phyloP scores from a whole-genome alignment of 805 yeast species.

The Candida palmyrensis region DNA sequence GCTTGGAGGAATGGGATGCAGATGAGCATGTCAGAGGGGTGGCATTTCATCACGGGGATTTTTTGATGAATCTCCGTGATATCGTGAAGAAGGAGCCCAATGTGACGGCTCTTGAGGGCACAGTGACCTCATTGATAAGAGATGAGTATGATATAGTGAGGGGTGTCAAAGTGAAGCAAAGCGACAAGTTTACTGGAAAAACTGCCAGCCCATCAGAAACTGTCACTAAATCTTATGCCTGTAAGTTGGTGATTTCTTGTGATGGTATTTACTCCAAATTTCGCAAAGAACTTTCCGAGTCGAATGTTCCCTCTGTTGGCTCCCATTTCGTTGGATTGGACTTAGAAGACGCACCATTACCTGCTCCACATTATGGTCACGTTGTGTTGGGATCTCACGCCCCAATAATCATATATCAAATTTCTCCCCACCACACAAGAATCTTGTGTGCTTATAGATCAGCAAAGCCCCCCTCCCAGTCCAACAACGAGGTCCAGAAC shows the following conservation, averaged over 20 bases:
- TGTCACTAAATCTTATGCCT: conserved; percentile 33
- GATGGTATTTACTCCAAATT: conserved; percentile 95
- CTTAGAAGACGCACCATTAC: conserved; percentile 68
- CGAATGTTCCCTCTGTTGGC: conserved; percentile 60
- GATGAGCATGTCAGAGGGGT: conserved; percentile 64
- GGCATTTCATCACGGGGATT: conserved; percentile 90
- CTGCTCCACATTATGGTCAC: conserved; percentile 77
- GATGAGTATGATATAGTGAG: conserved; percentile 51
- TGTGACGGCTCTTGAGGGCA: conserved; percentile 77
- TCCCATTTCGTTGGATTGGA: conserved; percentile 87
- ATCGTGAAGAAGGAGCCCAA: conserved; percentile 68
- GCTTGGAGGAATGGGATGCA: conserved; percentile 50
- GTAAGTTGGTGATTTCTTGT: conserved; percentile 69
- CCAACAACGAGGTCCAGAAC: conserved; percentile 49
- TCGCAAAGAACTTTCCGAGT: conserved; percentile 64
- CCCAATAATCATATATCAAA: conserved; percentile 86
- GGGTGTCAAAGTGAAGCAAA: conserved; percentile 66
- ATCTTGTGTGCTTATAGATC: conserved; percentile 84
- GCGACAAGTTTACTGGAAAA: conserved; percentile 32
- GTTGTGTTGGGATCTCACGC: conserved; percentile 83
- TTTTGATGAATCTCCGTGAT: conserved; percentile 67
- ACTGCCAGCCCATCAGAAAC: too few species aligned
- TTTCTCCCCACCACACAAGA: conserved; percentile 76
- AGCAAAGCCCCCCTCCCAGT: conserved; percentile 61
- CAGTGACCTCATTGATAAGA: conserved; percentile 62